Evolutionary conservation across 352 stramenopile species (phyloP), one percentile per base, ranked within the genome.

Genomic region (Globisporangium cylindrosporum): DNA sequence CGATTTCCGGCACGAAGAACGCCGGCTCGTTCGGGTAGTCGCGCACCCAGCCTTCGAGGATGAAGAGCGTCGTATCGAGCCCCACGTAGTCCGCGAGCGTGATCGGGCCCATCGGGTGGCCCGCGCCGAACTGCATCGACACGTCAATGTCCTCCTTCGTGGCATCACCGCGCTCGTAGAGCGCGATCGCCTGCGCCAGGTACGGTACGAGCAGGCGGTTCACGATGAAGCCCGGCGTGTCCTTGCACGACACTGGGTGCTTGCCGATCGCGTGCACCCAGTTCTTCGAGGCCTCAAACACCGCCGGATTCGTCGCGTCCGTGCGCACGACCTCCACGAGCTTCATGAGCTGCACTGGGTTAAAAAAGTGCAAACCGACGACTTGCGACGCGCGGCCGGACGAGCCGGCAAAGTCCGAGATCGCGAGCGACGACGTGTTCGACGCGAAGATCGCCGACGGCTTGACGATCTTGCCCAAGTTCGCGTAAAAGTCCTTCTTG

Each of bases 291-390:
- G 85, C 82, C 34, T 98, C 90, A 73, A 99, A 98, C 32, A 98
- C 89, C 12, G 74, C 80, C 6, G 79, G 74, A 79, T 98, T 89
- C 14, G 97, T 99, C 24, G 89, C 74, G 22, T 98, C 86, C n/a
- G 96, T 98, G 41, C 83, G 73, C 65, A 99, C 92, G 24, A 99
- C 97, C 74, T 99, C 97, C 12, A 99, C 96, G 24, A 99, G 86
- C 86, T 96, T 96, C 92, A 98, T 97, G 34, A 97, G 75, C 62
- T 94, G 87, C 62, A 98, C 94, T 0, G 97, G 97, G 77, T 99
- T 99, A 85, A 99, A 99, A 78, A 99, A 99, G 76, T 99, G 97
- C n/a, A 99, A 81, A 3, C 97, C 96, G 0, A 99, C 90, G 72
- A 99, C 97, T 48, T 97, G 91, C 24, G 94, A 78, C 5, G 97